A percentile compares a stretch with the other conserved stretches of the same genome.
Conservation (phyloP, 208 protist species). For the Endotrypanum monterogeii region DNA sequence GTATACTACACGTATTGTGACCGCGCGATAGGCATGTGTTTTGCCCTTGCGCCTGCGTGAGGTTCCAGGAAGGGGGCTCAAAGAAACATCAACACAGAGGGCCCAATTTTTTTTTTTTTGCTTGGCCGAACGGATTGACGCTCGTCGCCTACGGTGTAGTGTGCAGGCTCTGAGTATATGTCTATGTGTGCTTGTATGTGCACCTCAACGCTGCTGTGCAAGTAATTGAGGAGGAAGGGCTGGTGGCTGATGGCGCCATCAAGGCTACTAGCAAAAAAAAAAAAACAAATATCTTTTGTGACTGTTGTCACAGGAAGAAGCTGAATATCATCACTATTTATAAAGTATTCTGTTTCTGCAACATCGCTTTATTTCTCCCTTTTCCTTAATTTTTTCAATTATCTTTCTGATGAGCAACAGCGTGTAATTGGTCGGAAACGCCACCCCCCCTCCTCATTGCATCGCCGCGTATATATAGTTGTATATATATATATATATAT, state of each 20-base stretch:
- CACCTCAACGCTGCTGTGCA: not conserved
- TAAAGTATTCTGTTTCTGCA: not conserved
- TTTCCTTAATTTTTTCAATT: not conserved
- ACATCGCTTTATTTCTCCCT: not conserved
- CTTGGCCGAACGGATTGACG: too few species aligned
- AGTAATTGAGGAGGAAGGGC: too few species aligned
- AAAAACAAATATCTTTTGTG: not conserved
- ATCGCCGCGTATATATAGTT: not conserved
- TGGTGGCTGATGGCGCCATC: too few species aligned
- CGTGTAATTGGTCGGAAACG: too few species aligned
- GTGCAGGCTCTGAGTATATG: not conserved
- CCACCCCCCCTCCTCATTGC: not conserved
- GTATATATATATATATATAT: too few species aligned
- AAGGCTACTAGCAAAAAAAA: not conserved
- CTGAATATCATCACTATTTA: too few species aligned
- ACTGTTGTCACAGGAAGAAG: not conserved
- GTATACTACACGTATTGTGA: too few species aligned
- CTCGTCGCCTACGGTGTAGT: not conserved
- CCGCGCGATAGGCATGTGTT: too few species aligned
- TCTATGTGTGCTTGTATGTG: not conserved
- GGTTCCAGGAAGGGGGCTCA: too few species aligned
- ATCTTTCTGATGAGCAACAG: not conserved
- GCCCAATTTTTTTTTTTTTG: too few species aligned
- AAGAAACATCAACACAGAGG: too few species aligned
- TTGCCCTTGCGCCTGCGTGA: too few species aligned